phyloP scores from a whole-genome alignment of 2,329 filamentous ascomycete species.

The Scedosporium dehoogii region DNA sequence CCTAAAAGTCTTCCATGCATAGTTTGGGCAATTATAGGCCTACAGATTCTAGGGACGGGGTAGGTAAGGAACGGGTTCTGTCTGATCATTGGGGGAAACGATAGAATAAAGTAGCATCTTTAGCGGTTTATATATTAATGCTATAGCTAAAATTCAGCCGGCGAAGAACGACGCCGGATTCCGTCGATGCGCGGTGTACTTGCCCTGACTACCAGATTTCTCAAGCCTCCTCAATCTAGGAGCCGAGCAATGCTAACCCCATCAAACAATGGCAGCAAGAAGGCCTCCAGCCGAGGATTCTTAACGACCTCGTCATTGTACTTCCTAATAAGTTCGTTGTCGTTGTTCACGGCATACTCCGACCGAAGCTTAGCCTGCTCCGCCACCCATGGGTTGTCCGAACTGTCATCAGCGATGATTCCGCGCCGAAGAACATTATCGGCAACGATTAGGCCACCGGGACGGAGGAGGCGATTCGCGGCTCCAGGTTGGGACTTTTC shows the following conservation, averaged over 20 bases:
- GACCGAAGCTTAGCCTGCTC: constrained; percentile 10
- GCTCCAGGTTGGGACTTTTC: constrained; percentile 27
- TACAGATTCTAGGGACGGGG: too few relatives aligned
- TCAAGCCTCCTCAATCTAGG: constrained; percentile 18
- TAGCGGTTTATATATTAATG: too few relatives aligned
- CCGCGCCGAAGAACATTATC: constrained; percentile 43
- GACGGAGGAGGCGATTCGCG: constrained; percentile 30
- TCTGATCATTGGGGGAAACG: not conserved
- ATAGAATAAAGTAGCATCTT: too few relatives aligned
- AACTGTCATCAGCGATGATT: constrained; percentile 32
- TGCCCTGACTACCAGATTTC: not conserved
- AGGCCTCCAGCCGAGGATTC: constrained; percentile 26
- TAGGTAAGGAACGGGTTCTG: not conserved
- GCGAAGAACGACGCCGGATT: too few relatives aligned
- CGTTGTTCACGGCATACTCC: constrained; percentile 12
- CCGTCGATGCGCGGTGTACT: too few relatives aligned
- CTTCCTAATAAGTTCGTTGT: constrained; percentile 11
- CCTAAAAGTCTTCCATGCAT: not conserved
- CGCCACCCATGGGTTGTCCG: constrained; percentile 21
- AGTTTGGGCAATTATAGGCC: too few relatives aligned
- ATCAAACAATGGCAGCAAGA: constrained; percentile 32
- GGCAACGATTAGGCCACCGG: constrained; percentile 40
- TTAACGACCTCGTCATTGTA: constrained; percentile 13
- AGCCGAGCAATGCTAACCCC: constrained; percentile 28
- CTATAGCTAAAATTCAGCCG: too few relatives aligned